Base-by-base conservation (phyloP, 352 stramenopile species). In the Salisapilia sapeloensis region DNA sequence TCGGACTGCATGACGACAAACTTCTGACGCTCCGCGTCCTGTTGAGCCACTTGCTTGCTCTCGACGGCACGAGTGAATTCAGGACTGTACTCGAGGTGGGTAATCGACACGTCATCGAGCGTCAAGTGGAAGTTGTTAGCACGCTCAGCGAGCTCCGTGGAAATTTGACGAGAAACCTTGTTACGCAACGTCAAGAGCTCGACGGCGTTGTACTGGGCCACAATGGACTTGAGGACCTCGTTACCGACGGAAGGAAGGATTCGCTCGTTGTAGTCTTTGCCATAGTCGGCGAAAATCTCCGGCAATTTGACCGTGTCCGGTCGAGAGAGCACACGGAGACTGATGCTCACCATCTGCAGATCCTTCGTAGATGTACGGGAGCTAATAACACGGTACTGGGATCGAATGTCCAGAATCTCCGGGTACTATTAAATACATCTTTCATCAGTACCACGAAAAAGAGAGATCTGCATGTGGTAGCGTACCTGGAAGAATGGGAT, bases 41-140 rank as follows among this genome's bases (percentile, higher is more conserved):
- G 96, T 49, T 96, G 94, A 21, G 96, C 96, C 20, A 99, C 96
- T 66, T 99, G 96, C 78, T 99, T 99, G 41, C 87, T 59, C 75
- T 99, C 96, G 66, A 99, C 97, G 49, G 96, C 95, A 48, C 95
- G 96, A 51, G 95, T 98, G 61, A 99, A 99, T 54, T 99, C 96
- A 8, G 71, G 56, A 32, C 92, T 92, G 69, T 99, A 99, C 43
- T 96, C 97, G 35, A 99, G 78, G 65, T 99, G 95, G 33, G 96
- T 99, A 57, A 99, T 98, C 31, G 94, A 96, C 44, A 99, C 96
- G 56, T 99, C 96, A 51, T 99, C 96, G 44, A 99, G 75, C 28
- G 92, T 89, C 32, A 99, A 60, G 76, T 97, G 89, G 62, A 99
- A 99, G 42, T 97, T 76, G 40, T 77, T 74, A 20, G 93, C 95